Percentiles rank a stretch among this genome's conserved stretches.
These are phyloP conservation scores for Nannochloropsis gaditana DNA, from an alignment of 108 stramenopile genomes.

Conservation along the genomic window DNA sequence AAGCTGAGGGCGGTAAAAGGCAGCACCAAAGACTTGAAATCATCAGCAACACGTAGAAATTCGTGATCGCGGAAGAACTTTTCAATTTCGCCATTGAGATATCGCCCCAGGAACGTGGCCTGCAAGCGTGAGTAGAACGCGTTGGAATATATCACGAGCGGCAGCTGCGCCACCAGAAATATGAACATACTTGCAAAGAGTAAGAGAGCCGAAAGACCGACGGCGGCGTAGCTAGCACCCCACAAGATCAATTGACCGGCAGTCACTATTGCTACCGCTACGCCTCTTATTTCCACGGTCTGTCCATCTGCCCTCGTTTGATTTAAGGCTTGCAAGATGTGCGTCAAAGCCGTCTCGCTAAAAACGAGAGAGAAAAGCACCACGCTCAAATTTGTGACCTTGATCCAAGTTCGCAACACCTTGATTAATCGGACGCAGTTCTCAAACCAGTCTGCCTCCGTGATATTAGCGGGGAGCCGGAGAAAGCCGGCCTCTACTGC, in stretches of 20 bases:
- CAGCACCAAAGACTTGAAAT: background rate
- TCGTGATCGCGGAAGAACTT: background rate
- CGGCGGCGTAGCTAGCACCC: background rate
- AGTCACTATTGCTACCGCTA: background rate
- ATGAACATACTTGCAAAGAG: background rate
- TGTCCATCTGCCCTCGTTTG: background rate
- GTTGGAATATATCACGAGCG: background rate
- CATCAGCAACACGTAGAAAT: background rate
- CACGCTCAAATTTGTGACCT: background rate
- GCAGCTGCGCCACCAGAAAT: background rate
- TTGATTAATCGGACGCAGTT: background rate
- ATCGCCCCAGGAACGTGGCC: background rate
- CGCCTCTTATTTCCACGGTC: background rate
- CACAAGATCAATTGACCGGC: background rate
- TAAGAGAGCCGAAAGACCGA: background rate
- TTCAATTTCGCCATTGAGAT: background rate
- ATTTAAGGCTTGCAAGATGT: background rate
- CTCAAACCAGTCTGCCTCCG: conserved; percentile 4
- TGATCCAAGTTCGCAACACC: background rate
- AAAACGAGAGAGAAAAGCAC: background rate
- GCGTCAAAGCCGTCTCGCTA: background rate
- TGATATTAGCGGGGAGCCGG: background rate
- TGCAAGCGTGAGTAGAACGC: background rate
- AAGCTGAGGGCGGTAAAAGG: background rate
- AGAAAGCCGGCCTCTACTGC: background rate